Base-by-base conservation (phyloP, 306 rosid genomes). In the Parietaria judaica region DNA sequence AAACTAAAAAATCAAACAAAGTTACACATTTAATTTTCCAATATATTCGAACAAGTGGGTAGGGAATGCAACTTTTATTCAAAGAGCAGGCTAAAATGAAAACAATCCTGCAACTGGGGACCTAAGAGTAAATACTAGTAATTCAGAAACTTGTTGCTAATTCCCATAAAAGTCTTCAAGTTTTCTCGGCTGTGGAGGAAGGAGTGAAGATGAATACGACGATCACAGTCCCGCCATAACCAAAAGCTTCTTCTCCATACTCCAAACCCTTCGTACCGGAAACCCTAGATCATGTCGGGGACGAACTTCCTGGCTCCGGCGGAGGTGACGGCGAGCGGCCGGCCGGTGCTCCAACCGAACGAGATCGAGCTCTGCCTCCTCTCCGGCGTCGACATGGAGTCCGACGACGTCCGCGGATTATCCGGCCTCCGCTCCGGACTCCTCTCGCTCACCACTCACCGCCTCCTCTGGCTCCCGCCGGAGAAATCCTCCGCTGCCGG, bases 391-490 rank as follows among this genome's bases (percentile, higher is more conserved):
- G 96, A 92, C 82, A 83, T 92, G 63, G 88, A 86, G 54, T 75
- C 81, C 72, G 90, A 84, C 51, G 96, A 86, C 14, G 78, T 85
- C 23, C 69, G 77, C 14, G 35, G 38, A 63, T 88, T 92, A 70
- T 96, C 88, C 31, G 74, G 13, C 61, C 90, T 88, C 70, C 89
- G 86, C 70, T 86, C 95, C 0, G 95, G 96, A 36, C 80, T 88
- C 70, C 87, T 88, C 74, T 82, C 78, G 66, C 88, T 92, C 79
- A 86, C 99, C 56, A 88, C 86, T 37, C 94, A 82, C 77, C 99
- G 96, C 38, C 82, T 92, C 12, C 63, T 92, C 60, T 92, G 96
- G 98, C 65, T 88, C 23, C 68, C 86, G 1, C 66, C 84, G 1
- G 85, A 79, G 12, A 57, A 73, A 23, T 23, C 31, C 65, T 15